Evolutionary conservation across 2,329 filamentous ascomycete genomes (phyloP).

Genomic region (Ascochyta viciae-villosae): DNA sequence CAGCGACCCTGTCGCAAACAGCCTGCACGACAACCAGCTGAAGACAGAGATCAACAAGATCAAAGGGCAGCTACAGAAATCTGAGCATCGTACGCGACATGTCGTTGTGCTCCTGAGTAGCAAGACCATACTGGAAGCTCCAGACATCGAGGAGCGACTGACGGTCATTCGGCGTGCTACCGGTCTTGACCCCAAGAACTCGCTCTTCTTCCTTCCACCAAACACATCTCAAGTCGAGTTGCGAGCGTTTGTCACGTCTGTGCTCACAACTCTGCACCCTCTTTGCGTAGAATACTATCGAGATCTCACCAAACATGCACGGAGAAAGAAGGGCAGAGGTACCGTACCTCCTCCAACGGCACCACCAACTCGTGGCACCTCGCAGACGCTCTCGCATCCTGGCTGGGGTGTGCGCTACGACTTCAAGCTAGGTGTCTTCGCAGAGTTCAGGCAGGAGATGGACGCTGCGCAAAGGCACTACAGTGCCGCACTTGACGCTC

Average conservation of each 20-base stretch:
- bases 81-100: slow-evolving; percentile 79
- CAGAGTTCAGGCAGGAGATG: slow-evolving; percentile 92
- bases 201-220: slow-evolving; percentile 80
- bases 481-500: slow-evolving; percentile 82
- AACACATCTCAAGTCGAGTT: slow-evolving; percentile 75
- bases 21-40: slow-evolving; percentile 83
- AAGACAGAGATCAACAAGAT: slow-evolving; percentile 85
- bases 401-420: slow-evolving; percentile 96
- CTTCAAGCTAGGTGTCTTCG: slow-evolving; percentile 88
- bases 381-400: slow-evolving; percentile 80
- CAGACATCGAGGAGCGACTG: slow-evolving; percentile 76
- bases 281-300: slow-evolving; percentile 88
- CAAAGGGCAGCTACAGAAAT: slow-evolving; percentile 71
- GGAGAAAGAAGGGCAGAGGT: slow-evolving; percentile 84
- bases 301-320: slow-evolving; percentile 88
- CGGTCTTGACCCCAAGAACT: slow-evolving; percentile 79
- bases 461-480: slow-evolving; percentile 86
- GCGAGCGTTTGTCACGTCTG: slow-evolving; percentile 73
- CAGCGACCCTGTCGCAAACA: slow-evolving; percentile 74
- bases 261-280: slow-evolving; percentile 76
- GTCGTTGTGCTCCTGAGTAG: slow-evolving; percentile 81
- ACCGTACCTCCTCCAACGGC: slow-evolving; percentile 80
- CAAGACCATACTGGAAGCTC: slow-evolving; percentile 63
- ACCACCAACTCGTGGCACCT: slow-evolving; percentile 82
- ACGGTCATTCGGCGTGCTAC: slow-evolving; percentile 80